phyloP scores from a whole-genome alignment of 139 green algal species.

The Ettlia oleoabundans region DNA sequence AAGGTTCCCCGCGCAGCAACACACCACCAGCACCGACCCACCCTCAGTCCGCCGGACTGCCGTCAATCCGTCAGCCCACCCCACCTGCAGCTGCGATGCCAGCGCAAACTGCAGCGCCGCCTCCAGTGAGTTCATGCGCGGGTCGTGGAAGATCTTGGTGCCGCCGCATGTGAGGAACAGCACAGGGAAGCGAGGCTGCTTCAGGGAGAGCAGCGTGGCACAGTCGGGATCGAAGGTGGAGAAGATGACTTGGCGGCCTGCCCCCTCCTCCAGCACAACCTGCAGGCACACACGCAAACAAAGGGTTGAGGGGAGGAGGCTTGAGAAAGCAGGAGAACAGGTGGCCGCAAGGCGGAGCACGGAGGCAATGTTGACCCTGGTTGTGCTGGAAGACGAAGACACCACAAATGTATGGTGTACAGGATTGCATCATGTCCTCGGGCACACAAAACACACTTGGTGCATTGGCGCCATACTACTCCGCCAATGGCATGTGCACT shows the following conservation, averaged over 20 bases:
- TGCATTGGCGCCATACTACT: no score
- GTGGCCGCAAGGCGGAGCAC: no score
- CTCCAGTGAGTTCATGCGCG: slow-evolving; percentile 58
- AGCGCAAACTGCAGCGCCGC: slow-evolving; percentile 56
- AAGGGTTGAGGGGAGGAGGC: no score
- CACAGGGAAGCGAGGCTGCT: slow-evolving; percentile 55
- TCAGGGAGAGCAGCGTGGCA: slow-evolving; percentile 52
- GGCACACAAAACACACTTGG: no score
- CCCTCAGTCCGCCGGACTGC: neutral
- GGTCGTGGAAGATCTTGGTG: slow-evolving; percentile 55
- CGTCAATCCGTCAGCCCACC: neutral
- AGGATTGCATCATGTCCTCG: no score
- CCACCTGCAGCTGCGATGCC: slow-evolving; percentile 46
- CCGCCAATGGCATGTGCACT: no score
- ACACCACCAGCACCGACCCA: neutral
- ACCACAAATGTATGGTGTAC: no score
- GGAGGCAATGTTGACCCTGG: no score
- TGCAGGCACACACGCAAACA: no score
- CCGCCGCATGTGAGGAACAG: slow-evolving; percentile 62
- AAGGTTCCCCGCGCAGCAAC: neutral
- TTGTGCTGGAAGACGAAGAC: no score
- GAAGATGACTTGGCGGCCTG: slow-evolving; percentile 53
- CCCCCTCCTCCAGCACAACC: slow-evolving; percentile 53
- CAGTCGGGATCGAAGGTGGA: slow-evolving; percentile 59
- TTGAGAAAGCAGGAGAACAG: no score